A percentile compares a stretch with the other conserved stretches of the same genome.
phyloP scores from a whole-genome alignment of 2,329 filamentous ascomycete genomes.

The Fusarium kyushuense region DNA sequence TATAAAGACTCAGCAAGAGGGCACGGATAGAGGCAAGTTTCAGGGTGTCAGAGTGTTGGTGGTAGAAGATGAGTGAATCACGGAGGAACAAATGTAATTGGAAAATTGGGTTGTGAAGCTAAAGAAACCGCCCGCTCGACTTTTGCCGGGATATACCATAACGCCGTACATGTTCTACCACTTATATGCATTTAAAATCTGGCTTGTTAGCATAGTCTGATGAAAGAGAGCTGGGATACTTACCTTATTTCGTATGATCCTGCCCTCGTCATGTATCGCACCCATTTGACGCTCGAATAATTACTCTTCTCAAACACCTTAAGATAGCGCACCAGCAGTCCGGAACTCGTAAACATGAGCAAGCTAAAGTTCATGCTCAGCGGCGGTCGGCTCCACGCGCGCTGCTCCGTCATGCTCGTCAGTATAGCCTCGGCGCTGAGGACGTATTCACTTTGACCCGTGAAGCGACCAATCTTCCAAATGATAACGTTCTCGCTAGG shows the following conservation, averaged over 20 bases:
- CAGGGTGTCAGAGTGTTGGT: conserved; percentile 47
- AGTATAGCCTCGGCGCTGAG: conserved; percentile 92
- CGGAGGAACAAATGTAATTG: conserved; percentile 12
- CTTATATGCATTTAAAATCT: conserved; percentile 53
- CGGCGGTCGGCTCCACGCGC: conserved; percentile 94
- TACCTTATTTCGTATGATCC: conserved; percentile 97
- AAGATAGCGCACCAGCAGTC: conserved; percentile 89
- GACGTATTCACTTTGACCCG: conserved; percentile 96
- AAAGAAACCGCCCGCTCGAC: conserved; percentile 47
- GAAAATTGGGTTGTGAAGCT: conserved; percentile 38
- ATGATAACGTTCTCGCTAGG: conserved; percentile 98
- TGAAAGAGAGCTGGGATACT: conserved; percentile 29
- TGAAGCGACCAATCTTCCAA: conserved; percentile 99
- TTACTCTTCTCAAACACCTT: conserved; percentile 99
- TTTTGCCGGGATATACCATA: conserved; percentile 51
- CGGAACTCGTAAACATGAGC: conserved; percentile 98
- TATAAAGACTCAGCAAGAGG: conserved; percentile 50
- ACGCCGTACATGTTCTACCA: conserved; percentile 49
- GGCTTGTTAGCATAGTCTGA: conserved; percentile 28
- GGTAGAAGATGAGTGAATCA: conserved; percentile 44
- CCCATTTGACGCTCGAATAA: conserved; percentile 99
- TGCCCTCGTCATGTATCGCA: conserved; percentile 97
- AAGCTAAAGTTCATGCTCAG: conserved; percentile 92
- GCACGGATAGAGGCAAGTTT: conserved; percentile 35
- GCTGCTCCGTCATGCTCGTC: conserved; percentile 98